Base-by-base conservation (phyloP, 2,329 filamentous ascomycete species). In the Aspergillus japonicus region DNA sequence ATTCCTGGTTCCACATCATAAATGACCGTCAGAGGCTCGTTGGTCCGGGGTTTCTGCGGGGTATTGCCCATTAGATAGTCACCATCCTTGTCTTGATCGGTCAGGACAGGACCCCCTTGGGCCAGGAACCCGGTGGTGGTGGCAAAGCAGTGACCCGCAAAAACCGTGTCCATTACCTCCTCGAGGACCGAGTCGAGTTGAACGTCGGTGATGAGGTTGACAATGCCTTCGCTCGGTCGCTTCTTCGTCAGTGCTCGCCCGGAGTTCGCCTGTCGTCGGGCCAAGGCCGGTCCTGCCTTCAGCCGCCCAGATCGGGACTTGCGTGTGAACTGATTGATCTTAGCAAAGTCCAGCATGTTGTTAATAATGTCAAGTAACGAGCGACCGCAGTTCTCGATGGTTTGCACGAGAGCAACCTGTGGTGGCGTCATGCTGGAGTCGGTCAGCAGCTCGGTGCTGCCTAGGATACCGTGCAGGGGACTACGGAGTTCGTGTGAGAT, bases 351-450 rank as follows among this genome's bases (percentile, higher is more conserved):
- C 0, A 73, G 65, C 19, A 75, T 63, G 31, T 74, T 68, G 33
- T 75, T 70, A 16, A 79, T 69, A 0, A 75, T 77, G 33, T 77
- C 75, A 1, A 78, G 66, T 1, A 79, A 61, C 1, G 76, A 78
- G n/a, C 71, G 69, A 1, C 74, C 75, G 52, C 75, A 79, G 19
- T 67, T 73, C 26, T 72, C 69, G 26, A 78, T 71, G 0, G 74
- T 69, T 31, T 68, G 61, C 8, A 72, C 39, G 39, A 73, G 63
- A 11, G 65, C 63, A 35, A 57, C 60, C 31, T 73, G 70, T 6
- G 66, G 61, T 8, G 63, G 56, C 42, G 64, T 59, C 12, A 68
- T 64, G 3, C 50, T 57, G 23, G 63, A 68, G 16, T 69, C 68
- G 31, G 66, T 57, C 7, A 73, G 52, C 8, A 72, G 62, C 29